These are phyloP conservation scores for Hypholoma sublateritium DNA, from an alignment of 768 basidiomycete species.

Conservation along the genomic window DNA sequence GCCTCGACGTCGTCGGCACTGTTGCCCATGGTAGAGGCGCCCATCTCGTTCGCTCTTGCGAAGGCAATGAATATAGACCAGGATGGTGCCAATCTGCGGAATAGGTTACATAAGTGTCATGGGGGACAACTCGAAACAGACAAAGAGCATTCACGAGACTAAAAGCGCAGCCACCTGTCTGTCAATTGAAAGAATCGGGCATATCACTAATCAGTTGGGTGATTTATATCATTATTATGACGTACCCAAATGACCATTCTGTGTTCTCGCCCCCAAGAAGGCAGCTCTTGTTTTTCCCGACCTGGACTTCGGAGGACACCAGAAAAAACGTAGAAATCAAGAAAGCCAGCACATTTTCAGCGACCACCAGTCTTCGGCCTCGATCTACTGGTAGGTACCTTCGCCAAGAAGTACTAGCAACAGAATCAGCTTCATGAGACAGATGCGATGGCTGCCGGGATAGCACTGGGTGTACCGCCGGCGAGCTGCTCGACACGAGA, in stretches of 20 bases:
- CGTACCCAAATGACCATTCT: conserved; percentile 19
- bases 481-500: conserved; percentile 16
- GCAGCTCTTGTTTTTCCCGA: conserved; percentile 6
- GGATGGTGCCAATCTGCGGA: conserved; percentile 12
- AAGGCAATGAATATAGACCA: conserved; percentile 16
- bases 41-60: background rate
- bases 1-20: background rate
- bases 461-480: conserved; percentile 14
- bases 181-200: background rate
- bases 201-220: background rate
- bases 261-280: conserved; percentile 14
- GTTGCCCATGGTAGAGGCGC: background rate
- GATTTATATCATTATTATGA: background rate
- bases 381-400: conserved; percentile 10
- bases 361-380: conserved; percentile 13
- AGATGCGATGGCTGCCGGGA: conserved; percentile 10
- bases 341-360: conserved; percentile 10
- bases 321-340: conserved; percentile 10
- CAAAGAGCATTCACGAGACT: conserved; percentile 10
- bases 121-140: background rate
- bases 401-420: conserved; percentile 1
- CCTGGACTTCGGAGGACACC: conserved; percentile 17
- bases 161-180: conserved; percentile 18
- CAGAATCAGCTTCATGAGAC: background rate
- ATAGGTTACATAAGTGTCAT: background rate